Evolutionary conservation across 1,284 basidiomycete genomes (phyloP).

Genomic region (Vanrija sp.): DNA sequence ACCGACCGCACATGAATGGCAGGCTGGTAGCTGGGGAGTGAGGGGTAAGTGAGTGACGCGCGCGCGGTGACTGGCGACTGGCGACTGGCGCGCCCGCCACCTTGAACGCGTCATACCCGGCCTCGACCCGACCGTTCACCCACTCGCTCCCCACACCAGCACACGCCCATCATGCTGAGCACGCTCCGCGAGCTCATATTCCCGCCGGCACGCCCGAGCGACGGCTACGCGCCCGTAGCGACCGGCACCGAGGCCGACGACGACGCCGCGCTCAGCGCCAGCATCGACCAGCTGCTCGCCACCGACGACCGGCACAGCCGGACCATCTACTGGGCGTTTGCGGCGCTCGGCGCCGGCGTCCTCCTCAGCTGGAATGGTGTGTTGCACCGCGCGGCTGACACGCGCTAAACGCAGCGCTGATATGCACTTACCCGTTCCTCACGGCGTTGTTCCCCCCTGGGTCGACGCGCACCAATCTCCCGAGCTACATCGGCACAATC

Average conservation of each 20-base stretch:
- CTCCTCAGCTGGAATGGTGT: conserved; percentile 48
- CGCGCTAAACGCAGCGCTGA: conserved; percentile 32
- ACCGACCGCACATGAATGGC: too few species aligned
- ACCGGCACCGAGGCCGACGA: background rate
- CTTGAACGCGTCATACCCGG: background rate
- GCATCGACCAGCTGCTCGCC: background rate
- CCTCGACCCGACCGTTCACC: background rate
- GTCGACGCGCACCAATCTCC: conserved; percentile 28
- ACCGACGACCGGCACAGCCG: background rate
- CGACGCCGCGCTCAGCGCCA: background rate
- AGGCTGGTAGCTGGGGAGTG: too few species aligned
- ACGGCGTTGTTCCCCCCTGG: conserved; percentile 32
- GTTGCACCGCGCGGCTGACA: conserved; percentile 5
- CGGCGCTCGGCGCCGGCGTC: conserved; percentile 46
- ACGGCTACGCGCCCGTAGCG: conserved; percentile 2
- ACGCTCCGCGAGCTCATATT: background rate
- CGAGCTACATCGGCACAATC: conserved; percentile 40
- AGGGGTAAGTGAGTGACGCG: too few species aligned
- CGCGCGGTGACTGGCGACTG: too few species aligned
- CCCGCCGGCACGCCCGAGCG: background rate
- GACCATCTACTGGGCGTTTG: conserved; percentile 40
- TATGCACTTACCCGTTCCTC: conserved; percentile 45
- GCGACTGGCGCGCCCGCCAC: too few species aligned
- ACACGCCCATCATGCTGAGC: background rate
- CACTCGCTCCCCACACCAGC: background rate